These are phyloP conservation scores for Anisodus tanguticus DNA, from an alignment of 257 asterid species.

Conservation along the genomic window DNA sequence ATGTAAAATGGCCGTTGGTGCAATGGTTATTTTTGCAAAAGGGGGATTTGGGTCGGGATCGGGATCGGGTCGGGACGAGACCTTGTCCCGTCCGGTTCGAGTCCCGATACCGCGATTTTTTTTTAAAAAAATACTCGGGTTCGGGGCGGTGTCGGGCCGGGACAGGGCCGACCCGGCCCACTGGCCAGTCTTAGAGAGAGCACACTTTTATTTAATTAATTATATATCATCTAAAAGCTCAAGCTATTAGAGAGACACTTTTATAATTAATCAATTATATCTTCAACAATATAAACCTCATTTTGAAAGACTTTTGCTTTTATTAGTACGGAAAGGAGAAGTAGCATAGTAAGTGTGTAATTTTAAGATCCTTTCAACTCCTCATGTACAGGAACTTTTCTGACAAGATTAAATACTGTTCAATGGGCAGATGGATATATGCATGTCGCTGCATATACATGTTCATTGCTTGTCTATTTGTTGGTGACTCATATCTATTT, in stretches of 20 bases:
- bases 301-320: not conserved
- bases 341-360: not conserved
- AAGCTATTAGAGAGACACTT: not conserved
- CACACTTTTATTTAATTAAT: not conserved
- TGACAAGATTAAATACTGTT: conserved; percentile 5
- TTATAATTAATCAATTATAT: not conserved
- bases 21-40: too few relatives aligned
- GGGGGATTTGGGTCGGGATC: too few relatives aligned
- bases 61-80: too few relatives aligned
- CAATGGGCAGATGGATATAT: not conserved
- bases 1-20: too few relatives aligned
- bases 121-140: too few relatives aligned
- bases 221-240: not conserved
- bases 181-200: not conserved
- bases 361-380: conserved; percentile 11
- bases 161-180: too few relatives aligned
- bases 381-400: not conserved
- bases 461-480: not conserved
- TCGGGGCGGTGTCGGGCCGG: too few relatives aligned
- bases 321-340: not conserved
- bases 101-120: too few relatives aligned
- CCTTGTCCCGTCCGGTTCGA: too few relatives aligned
- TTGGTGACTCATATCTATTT: not conserved
- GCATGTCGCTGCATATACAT: not conserved
- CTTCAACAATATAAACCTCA: conserved; percentile 1